Base-by-base conservation (phyloP, 169 alveolate species). In the Plasmodium blacklocki region DNA sequence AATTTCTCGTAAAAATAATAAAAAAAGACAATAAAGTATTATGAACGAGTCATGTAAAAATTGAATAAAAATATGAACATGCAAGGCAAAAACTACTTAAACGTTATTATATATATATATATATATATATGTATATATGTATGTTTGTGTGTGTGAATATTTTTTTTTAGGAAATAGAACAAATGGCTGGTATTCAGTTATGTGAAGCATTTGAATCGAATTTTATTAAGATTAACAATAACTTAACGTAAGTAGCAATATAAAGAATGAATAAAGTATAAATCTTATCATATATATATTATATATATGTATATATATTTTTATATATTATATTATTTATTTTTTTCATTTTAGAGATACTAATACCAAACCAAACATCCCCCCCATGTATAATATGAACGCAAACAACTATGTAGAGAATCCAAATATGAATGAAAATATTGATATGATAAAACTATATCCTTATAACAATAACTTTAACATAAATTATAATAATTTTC, bases 161-260 rank as follows among this genome's bases (percentile, higher is more conserved):
- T 26, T 73, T 1, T 59, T 47, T 67, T 32, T 63, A 80, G 90
- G 90, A 80, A 80, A 80, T 80, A 39, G 90, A 80, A 68, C 83
- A 49, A 39, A 67, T 67, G 72, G 70, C 76, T n/a, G 90, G 90
- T 21, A 45, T 80, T 21, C 67, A 80, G 70, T 18, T 80, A 11
- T 80, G 90, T 19, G 90, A 80, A 15, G 32, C 70, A 5, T 80
- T 80, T 73, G 90, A 80, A 68, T 74, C 85, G n/a, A 80, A 80
- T 29, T 80, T 54, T 50, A 64, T n/a, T 21, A 59, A 54, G 52
- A 68, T 56, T 49, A 12, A 32, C 74, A 66, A 39, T 39, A 32
- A 15, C 23, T 23, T 43, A 43, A 14, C 43, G 89, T 78, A 66
- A 64, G 45, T 32, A 32, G 7, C 8, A 32, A 32, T 32, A 32